A percentile compares a stretch with the other conserved stretches of the same genome.
phyloP scores from a whole-genome alignment of 1,139 yeast genomes.

The Arxiozyma heterogenica region DNA sequence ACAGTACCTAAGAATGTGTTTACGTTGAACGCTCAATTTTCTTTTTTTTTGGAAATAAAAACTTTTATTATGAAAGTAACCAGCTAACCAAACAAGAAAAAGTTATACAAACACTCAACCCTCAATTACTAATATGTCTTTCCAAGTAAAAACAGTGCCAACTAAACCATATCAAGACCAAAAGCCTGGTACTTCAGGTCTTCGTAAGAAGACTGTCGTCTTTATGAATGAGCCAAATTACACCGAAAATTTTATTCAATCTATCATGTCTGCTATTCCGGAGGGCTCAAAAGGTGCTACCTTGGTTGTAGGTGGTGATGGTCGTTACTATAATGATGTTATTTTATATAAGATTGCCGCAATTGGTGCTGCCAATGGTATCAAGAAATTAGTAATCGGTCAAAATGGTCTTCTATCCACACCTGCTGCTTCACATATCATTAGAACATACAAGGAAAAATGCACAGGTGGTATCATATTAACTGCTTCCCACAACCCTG shows the following conservation, averaged over 20 bases:
- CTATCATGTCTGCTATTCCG: slow-evolving; percentile 78
- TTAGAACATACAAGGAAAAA: slow-evolving; percentile 49
- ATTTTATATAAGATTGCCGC: slow-evolving; percentile 74
- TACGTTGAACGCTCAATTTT: too few species aligned
- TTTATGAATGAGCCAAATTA: slow-evolving; percentile 67
- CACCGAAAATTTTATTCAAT: slow-evolving; percentile 89
- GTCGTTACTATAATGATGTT: slow-evolving; percentile 78
- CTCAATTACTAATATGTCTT: slow-evolving; percentile 13
- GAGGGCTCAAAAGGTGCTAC: slow-evolving; percentile 72
- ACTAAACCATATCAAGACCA: slow-evolving; percentile 86
- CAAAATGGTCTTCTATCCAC: slow-evolving; percentile 83
- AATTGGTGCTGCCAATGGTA: slow-evolving; percentile 89
- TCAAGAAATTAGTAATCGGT: slow-evolving; percentile 74
- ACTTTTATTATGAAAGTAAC: too few species aligned
- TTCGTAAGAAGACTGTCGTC: slow-evolving; percentile 80
- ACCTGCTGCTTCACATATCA: slow-evolving; percentile 91
- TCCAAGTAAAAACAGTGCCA: slow-evolving; percentile 16
- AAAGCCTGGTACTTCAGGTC: slow-evolving; percentile 96
- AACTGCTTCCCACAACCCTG: slow-evolving; percentile 98
- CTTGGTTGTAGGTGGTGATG: slow-evolving; percentile 94
- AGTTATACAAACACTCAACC: not conserved
- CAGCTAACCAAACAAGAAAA: not conserved
- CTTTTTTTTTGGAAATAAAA: too few species aligned
- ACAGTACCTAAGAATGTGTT: too few species aligned
- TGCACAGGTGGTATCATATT: slow-evolving; percentile 94